Conservation (phyloP, 345 rosid species). For the Corchorus capsularis region DNA sequence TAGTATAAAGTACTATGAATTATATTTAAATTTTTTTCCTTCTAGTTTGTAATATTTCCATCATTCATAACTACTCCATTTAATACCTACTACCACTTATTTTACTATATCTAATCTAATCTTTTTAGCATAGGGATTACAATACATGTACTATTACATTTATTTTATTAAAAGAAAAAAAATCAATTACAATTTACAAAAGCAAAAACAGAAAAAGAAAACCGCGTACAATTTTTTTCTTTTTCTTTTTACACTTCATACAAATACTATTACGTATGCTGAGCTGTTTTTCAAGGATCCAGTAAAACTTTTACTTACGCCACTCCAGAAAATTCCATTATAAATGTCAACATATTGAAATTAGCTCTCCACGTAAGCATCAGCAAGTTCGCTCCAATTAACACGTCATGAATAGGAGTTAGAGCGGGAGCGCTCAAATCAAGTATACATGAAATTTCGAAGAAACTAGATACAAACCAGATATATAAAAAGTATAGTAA, state of each 20-base stretch:
- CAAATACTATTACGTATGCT: not conserved
- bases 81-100: not conserved
- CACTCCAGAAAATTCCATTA: not conserved
- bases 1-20: too few species aligned
- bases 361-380: not conserved
- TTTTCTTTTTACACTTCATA: not conserved
- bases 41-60: too few species aligned
- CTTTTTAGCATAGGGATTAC: not conserved
- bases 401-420: not conserved
- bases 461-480: not conserved
- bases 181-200: too few species aligned
- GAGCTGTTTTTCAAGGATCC: not conserved
- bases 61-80: not conserved
- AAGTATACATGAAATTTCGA: not conserved
- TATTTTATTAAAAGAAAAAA: not conserved
- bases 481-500: not conserved
- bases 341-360: not conserved
- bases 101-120: not conserved
- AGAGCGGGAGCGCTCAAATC: not conserved
- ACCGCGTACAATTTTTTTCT: not conserved
- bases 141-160: too few species aligned
- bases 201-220: too few species aligned
- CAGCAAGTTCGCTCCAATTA: not conserved
- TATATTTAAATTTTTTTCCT: too few species aligned
- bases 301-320: not conserved